phyloP scores from a whole-genome alignment of 2,329 filamentous ascomycete genomes.

The Talaromyces sp. region DNA sequence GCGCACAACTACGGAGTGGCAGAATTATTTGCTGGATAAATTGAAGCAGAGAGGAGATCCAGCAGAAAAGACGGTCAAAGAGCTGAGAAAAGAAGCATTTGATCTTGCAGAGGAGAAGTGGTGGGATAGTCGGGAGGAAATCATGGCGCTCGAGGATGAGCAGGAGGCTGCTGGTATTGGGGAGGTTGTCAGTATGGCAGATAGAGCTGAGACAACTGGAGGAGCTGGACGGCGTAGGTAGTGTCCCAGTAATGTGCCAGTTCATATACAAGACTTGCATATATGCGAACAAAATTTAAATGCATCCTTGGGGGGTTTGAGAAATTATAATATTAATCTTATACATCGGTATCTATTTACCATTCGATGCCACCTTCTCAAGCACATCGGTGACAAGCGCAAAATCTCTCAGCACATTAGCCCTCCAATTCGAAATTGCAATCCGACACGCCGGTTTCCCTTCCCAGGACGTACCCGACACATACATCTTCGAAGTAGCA shows the following conservation, averaged over 20 bases:
- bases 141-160: constrained; percentile 86
- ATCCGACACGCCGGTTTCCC: constrained; percentile 73
- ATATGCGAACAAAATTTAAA: neutral
- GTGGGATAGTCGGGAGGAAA: constrained; percentile 97
- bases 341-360: neutral
- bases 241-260: too few species aligned
- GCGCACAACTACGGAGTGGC: constrained; percentile 85
- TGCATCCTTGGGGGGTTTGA: neutral
- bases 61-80: constrained; percentile 68
- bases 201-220: constrained; percentile 55
- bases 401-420: constrained; percentile 65
- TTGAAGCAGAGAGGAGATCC: constrained; percentile 63
- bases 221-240: constrained; percentile 45
- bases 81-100: constrained; percentile 88
- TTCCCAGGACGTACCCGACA: constrained; percentile 77
- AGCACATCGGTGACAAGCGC: constrained; percentile 64
- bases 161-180: constrained; percentile 93
- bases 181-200: constrained; percentile 84
- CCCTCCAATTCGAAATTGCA: constrained; percentile 81
- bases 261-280: neutral
- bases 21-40: constrained; percentile 75
- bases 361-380: constrained; percentile 37
- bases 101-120: constrained; percentile 91
- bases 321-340: too few species aligned
- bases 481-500: constrained; percentile 68